Evolutionary conservation across 176 grass and related monocot species (phyloP).

Genomic region (Melocanna baccifera): DNA sequence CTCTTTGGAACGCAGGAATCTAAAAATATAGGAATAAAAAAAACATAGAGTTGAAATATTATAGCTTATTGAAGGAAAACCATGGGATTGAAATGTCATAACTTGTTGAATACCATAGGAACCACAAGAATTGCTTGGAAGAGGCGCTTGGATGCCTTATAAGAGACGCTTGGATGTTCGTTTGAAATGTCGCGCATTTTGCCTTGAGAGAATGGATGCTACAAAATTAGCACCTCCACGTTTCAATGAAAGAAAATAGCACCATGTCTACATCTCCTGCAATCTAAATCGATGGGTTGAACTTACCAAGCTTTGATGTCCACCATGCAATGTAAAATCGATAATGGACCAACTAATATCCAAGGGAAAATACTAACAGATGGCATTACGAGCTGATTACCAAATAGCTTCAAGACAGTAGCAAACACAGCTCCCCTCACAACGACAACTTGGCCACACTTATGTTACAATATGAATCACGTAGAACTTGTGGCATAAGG

Average conservation of each 20-base stretch:
- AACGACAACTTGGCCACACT: background rate
- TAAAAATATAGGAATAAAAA: too few relatives aligned
- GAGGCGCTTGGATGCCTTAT: too few relatives aligned
- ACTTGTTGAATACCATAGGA: too few relatives aligned
- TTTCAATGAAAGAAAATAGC: background rate
- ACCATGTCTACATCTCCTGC: background rate
- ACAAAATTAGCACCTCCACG: background rate
- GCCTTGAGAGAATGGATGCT: background rate
- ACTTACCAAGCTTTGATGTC: background rate
- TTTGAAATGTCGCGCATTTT: background rate
- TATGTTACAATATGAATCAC: constrained; percentile 21
- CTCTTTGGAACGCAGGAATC: too few relatives aligned
- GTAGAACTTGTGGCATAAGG: background rate
- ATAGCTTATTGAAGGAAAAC: too few relatives aligned
- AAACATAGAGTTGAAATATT: too few relatives aligned
- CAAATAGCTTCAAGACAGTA: background rate
- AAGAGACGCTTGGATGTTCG: too few relatives aligned
- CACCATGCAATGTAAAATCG: background rate
- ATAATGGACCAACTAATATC: background rate
- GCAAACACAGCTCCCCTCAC: background rate
- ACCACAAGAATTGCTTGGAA: too few relatives aligned
- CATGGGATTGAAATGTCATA: too few relatives aligned
- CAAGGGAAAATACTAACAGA: background rate
- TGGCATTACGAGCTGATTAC: background rate
- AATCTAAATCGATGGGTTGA: background rate